These are phyloP conservation scores for Thuidium tamariscinum DNA, from an alignment of 225 moss, liverwort and hornwort species.

Conservation along the genomic window DNA sequence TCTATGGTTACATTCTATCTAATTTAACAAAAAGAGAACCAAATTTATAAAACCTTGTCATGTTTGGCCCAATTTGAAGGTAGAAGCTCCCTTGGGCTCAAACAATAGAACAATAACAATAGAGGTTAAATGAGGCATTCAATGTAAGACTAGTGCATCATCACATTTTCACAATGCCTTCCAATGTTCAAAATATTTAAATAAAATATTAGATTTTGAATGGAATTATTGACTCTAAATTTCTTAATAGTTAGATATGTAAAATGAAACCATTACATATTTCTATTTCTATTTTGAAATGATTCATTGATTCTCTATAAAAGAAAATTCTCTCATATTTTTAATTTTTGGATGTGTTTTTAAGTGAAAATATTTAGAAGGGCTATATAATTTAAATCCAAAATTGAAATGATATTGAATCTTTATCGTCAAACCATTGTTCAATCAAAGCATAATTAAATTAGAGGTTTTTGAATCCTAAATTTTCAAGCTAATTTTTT, in stretches of 20 bases:
- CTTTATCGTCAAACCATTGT: not conserved
- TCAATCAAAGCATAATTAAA: not conserved
- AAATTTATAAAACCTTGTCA: not conserved
- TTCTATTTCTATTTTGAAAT: not conserved
- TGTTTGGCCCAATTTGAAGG: not conserved
- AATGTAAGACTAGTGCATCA: not conserved
- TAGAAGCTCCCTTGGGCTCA: not conserved
- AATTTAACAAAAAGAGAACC: not conserved
- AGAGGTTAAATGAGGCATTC: not conserved
- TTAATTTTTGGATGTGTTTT: not conserved
- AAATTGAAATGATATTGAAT: not conserved
- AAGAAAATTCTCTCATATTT: not conserved
- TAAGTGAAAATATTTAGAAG: fast-evolving
- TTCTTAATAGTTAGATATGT: not conserved
- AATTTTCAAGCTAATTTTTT: not conserved
- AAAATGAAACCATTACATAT: not conserved
- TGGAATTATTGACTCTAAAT: not conserved
- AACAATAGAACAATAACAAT: too few relatives aligned
- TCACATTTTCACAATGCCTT: not conserved
- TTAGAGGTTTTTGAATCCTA: not conserved
- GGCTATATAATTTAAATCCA: too few relatives aligned
- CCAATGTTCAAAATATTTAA: not conserved
- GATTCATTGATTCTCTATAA: not conserved
- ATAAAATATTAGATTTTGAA: not conserved
- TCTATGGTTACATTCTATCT: not conserved